These are phyloP conservation scores for Myxozyma lipomycoides DNA, from an alignment of 805 yeast genomes.

Conservation along the genomic window DNA sequence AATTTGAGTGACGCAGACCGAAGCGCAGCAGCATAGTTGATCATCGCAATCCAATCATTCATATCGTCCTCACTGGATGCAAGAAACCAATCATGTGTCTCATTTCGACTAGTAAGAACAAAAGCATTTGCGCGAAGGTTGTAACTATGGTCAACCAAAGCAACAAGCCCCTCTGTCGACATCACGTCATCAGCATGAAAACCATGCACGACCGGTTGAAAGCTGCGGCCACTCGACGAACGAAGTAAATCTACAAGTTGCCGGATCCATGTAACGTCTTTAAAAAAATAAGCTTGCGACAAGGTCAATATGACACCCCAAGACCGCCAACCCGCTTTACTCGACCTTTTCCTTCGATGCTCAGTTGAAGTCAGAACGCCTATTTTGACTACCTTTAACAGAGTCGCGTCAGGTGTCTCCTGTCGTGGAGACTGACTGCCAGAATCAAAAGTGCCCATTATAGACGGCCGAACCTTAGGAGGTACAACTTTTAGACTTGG, in stretches of 20 bases:
- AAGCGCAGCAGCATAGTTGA: slow-evolving; percentile 51
- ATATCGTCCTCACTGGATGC: slow-evolving; percentile 47
- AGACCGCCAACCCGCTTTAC: slow-evolving; percentile 36
- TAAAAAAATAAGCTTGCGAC: slow-evolving; percentile 42
- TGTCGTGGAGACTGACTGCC: neutral
- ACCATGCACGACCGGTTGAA: slow-evolving; percentile 39
- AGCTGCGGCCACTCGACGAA: slow-evolving; percentile 10
- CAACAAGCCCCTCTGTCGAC: slow-evolving; percentile 43
- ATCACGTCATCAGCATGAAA: slow-evolving; percentile 38
- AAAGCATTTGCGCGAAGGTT: slow-evolving; percentile 31
- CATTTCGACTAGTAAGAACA: slow-evolving; percentile 33
- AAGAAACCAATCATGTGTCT: slow-evolving; percentile 40
- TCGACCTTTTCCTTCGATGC: slow-evolving; percentile 33
- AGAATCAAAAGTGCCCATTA: neutral
- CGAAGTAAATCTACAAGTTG: slow-evolving; percentile 28
- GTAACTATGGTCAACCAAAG: slow-evolving; percentile 33
- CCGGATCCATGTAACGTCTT: slow-evolving; percentile 39
- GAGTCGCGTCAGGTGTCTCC: neutral
- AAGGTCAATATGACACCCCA: slow-evolving; percentile 45
- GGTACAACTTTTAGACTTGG: slow-evolving; percentile 39
- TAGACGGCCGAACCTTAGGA: slow-evolving; percentile 36
- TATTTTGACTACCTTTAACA: slow-evolving; percentile 39
- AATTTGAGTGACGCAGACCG: slow-evolving; percentile 38
- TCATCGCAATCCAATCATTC: slow-evolving; percentile 56
- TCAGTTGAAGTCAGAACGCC: slow-evolving; percentile 40